A percentile compares a stretch with the other conserved stretches of the same genome.
Evolutionary conservation across 495 filamentous ascomycete genomes (phyloP).

Genomic region (Trichoderma orchidacearum): DNA sequence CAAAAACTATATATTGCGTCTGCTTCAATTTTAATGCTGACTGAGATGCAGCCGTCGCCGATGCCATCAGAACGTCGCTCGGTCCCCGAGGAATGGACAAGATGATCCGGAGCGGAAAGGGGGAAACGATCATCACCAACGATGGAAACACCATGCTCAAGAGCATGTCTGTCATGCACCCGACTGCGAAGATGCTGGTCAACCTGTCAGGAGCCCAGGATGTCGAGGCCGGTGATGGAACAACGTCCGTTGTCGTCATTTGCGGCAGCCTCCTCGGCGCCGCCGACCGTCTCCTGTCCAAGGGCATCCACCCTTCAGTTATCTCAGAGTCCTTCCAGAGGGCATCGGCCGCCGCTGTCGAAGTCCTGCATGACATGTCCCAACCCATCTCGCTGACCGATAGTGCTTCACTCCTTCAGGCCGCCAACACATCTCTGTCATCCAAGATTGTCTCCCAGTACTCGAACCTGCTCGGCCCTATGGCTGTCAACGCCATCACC

Average conservation of each 20-base stretch:
- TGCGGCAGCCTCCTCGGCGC: conserved; percentile 88
- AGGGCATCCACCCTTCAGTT: conserved; percentile 94
- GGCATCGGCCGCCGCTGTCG: conserved; percentile 74
- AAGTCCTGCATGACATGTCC: conserved; percentile 89
- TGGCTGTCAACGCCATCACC: conserved; percentile 92
- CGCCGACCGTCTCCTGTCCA: conserved; percentile 74
- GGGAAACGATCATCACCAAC: conserved; percentile 97
- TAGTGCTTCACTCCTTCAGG: conserved; percentile 80
- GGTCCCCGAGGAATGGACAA: conserved; percentile 76
- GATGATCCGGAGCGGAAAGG: conserved; percentile 96
- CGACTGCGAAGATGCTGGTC: conserved; percentile 96
- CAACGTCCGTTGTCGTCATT: conserved; percentile 96
- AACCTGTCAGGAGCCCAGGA: conserved; percentile 94
- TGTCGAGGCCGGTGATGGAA: conserved; percentile 96
- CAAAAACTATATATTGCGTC: conserved; percentile 7
- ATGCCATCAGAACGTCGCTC: conserved; percentile 77
- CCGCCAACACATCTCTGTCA: conserved; percentile 91
- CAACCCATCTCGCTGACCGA: conserved; percentile 84
- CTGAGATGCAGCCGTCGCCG: conserved; percentile 61
- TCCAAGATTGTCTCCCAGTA: conserved; percentile 98
- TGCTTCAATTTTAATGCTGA: background rate
- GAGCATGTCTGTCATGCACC: conserved; percentile 98
- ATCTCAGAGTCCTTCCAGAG: conserved; percentile 97
- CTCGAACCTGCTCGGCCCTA: conserved; percentile 80
- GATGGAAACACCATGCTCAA: conserved; percentile 98